A percentile compares a stretch with the other conserved stretches of the same genome.
Conservation (phyloP, 129 eudicot species). For the Helichrysum umbraculigerum region DNA sequence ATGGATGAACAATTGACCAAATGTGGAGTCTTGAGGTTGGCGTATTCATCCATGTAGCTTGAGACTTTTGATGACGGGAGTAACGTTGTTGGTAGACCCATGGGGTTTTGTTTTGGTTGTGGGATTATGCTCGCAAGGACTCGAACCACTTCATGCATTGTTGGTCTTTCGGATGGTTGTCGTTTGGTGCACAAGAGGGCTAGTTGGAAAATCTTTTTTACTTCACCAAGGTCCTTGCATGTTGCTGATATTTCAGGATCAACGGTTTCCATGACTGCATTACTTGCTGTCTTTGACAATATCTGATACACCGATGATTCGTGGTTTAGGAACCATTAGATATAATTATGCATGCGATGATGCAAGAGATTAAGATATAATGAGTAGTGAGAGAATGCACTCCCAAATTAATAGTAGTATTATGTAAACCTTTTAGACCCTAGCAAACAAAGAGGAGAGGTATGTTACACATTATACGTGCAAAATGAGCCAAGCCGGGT, state of each 20-base stretch:
- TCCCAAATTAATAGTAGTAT: too few species aligned
- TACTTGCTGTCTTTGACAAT: conserved; percentile 74
- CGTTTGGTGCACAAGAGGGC: conserved; percentile 89
- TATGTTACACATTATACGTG: too few species aligned
- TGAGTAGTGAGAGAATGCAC: neutral
- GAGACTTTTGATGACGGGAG: conserved; percentile 59
- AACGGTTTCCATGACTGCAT: conserved; percentile 90
- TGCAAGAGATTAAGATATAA: neutral
- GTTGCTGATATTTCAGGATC: conserved; percentile 73
- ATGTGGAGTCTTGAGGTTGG: conserved; percentile 88
- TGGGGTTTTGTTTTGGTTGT: conserved; percentile 29
- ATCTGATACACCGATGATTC: conserved; percentile 41
- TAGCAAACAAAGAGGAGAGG: too few species aligned
- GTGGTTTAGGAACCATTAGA: neutral
- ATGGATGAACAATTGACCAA: conserved; percentile 80
- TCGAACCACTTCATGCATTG: conserved; percentile 94
- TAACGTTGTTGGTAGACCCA: conserved; percentile 23
- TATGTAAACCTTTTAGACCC: too few species aligned
- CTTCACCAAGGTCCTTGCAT: conserved; percentile 77
- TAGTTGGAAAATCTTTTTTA: conserved; percentile 84
- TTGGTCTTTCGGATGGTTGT: conserved; percentile 88
- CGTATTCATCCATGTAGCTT: conserved; percentile 86
- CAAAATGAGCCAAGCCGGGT: too few species aligned
- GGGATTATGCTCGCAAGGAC: conserved; percentile 73
- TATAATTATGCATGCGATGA: neutral